Percentiles rank a stretch among this genome's conserved stretches.
These are phyloP conservation scores for Xylaria longipes DNA, from an alignment of 495 filamentous ascomycete species.

Conservation along the genomic window DNA sequence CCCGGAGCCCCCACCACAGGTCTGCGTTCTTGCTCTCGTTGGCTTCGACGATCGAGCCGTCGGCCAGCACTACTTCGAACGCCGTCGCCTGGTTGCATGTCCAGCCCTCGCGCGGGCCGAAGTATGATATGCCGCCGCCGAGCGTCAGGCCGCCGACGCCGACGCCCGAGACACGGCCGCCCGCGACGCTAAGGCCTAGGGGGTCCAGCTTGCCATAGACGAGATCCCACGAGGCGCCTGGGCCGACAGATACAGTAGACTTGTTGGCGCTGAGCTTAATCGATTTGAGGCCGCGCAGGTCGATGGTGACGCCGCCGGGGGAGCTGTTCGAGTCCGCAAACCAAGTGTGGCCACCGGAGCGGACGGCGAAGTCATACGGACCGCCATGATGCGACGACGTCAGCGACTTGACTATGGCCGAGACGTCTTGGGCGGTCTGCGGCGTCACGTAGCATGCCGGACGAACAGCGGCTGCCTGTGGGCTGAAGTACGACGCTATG, in stretches of 20 bases:
- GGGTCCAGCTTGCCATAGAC: conserved; percentile 45
- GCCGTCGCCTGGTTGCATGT: conserved; percentile 56
- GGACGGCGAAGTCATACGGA: conserved; percentile 47
- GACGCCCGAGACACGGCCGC: conserved; percentile 45
- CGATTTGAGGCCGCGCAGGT: conserved; percentile 41
- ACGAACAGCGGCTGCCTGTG: conserved; percentile 28
- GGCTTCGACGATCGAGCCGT: conserved; percentile 55
- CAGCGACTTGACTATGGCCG: conserved; percentile 43
- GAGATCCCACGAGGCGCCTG: too few relatives aligned
- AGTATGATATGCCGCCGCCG: conserved; percentile 54
- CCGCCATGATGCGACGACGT: not conserved
- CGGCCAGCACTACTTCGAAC: conserved; percentile 66
- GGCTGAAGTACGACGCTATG: conserved; percentile 27
- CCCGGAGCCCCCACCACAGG: too few relatives aligned
- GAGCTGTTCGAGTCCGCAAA: conserved; percentile 44
- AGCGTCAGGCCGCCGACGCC: conserved; percentile 54
- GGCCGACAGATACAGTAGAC: too few relatives aligned
- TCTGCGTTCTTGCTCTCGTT: conserved; percentile 49
- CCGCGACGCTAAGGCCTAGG: conserved; percentile 44
- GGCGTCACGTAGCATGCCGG: conserved; percentile 56
- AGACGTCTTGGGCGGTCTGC: conserved; percentile 43
- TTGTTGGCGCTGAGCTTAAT: conserved; percentile 27
- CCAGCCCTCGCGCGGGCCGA: conserved; percentile 55
- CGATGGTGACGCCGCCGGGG: conserved; percentile 52
- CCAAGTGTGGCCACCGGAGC: conserved; percentile 52